phyloP scores from a whole-genome alignment of 257 asterid species.

The Osmanthus fragrans region DNA sequence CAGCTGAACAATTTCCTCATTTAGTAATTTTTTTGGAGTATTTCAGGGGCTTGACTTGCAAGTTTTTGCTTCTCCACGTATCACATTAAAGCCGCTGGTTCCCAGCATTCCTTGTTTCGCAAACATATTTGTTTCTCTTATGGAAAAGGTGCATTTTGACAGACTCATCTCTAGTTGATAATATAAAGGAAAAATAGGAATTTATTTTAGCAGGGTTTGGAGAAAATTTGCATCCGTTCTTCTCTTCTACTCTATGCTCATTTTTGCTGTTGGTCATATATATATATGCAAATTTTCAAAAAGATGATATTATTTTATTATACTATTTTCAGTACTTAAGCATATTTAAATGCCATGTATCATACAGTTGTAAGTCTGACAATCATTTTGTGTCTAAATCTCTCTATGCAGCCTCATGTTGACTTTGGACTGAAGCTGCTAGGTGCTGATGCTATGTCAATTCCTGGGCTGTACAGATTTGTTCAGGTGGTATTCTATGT shows the following conservation, averaged over 20 bases:
- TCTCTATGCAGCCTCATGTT: slow-evolving; percentile 78
- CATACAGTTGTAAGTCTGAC: neutral
- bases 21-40: slow-evolving; percentile 13
- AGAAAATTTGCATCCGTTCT: neutral
- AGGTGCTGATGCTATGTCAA: slow-evolving; percentile 93
- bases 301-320: neutral
- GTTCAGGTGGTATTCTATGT: slow-evolving; percentile 57
- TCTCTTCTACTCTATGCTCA: neutral
- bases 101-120: slow-evolving; percentile 95
- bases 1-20: slow-evolving; percentile 5
- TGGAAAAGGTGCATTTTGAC: slow-evolving; percentile 72
- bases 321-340: neutral
- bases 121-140: slow-evolving; percentile 80
- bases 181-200: neutral
- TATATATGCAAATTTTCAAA: neutral
- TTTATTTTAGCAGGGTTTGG: neutral
- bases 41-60: slow-evolving; percentile 89
- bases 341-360: slow-evolving; percentile 11
- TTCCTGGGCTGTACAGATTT: slow-evolving; percentile 83
- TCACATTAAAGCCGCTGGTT: slow-evolving; percentile 92
- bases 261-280: neutral
- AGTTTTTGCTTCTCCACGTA: slow-evolving; percentile 92
- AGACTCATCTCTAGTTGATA: slow-evolving; percentile 1
- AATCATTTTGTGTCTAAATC: slow-evolving; percentile 4
- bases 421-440: slow-evolving; percentile 91